phyloP scores from a whole-genome alignment of 148 eudicot species.

The Vaccinium corymbosum region DNA sequence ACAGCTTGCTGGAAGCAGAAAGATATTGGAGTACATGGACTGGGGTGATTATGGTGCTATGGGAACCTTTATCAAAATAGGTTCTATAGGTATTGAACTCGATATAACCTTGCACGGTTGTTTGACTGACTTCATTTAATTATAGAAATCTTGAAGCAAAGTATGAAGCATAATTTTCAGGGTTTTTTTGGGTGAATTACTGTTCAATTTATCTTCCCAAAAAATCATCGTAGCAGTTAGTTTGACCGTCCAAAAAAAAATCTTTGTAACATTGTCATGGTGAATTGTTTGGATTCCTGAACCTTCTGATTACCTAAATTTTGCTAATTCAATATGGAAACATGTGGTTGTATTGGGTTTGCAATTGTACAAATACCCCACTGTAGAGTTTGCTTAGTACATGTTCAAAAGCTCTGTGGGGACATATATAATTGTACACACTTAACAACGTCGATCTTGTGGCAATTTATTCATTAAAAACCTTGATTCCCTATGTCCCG shows the following conservation, averaged over 20 bases:
- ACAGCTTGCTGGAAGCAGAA: constrained; percentile 87
- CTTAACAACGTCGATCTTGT: neutral
- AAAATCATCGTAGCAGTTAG: neutral
- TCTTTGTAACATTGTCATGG: too few species aligned
- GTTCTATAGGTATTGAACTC: constrained; percentile 67
- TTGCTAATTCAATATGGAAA: neutral
- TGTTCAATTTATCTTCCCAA: neutral
- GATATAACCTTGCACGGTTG: neutral
- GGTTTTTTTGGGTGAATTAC: neutral
- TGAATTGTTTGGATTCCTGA: neutral
- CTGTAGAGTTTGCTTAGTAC: neutral
- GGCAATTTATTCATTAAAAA: neutral
- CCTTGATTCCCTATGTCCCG: neutral
- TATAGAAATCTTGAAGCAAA: neutral
- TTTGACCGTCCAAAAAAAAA: neutral
- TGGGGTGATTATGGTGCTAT: constrained; percentile 96
- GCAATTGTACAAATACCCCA: neutral
- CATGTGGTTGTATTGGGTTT: neutral
- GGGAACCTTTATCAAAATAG: constrained; percentile 86
- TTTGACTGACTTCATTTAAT: neutral
- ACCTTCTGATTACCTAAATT: neutral
- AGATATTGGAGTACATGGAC: constrained; percentile 92
- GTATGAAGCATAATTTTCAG: neutral
- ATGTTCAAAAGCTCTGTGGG: neutral
- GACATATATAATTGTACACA: neutral